Percentiles rank a stretch among this genome's conserved stretches.
Evolutionary conservation across 2,329 filamentous ascomycete genomes (phyloP).

Genomic region (Metarhizium brunneum): DNA sequence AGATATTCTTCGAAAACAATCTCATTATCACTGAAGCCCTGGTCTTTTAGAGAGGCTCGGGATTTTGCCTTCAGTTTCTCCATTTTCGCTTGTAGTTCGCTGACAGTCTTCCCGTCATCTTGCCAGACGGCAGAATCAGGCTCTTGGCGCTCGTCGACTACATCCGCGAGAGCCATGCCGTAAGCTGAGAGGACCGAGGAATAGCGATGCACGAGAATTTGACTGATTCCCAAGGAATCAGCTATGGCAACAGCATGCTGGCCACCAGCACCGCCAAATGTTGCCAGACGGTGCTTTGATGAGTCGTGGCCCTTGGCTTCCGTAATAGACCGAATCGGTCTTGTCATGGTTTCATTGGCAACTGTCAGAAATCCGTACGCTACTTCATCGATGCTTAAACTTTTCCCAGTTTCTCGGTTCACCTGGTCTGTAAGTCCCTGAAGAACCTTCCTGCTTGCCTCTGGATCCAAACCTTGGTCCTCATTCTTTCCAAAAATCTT

Average conservation of each 20-base stretch:
- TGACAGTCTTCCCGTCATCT: constrained; percentile 45
- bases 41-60: constrained; percentile 54
- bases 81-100: constrained; percentile 64
- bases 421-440: constrained; percentile 30
- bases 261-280: constrained; percentile 30
- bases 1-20: constrained; percentile 87
- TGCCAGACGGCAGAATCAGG: constrained; percentile 57
- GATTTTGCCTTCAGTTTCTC: constrained; percentile 71
- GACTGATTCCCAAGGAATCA: constrained; percentile 30
- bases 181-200: constrained; percentile 37
- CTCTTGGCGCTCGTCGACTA: constrained; percentile 64
- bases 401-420: constrained; percentile 22
- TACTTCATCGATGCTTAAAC: constrained; percentile 23
- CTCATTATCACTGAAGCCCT: constrained; percentile 67
- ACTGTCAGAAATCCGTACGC: constrained; percentile 27
- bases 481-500: constrained; percentile 38
- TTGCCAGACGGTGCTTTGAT: constrained; percentile 24
- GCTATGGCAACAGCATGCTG: constrained; percentile 36
- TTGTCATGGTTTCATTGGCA: constrained; percentile 26
- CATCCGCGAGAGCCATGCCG: constrained; percentile 35
- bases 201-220: constrained; percentile 33
- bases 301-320: constrained; percentile 26
- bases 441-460: constrained; percentile 30
- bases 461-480: constrained; percentile 25
- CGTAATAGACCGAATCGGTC: constrained; percentile 25